These are phyloP conservation scores for Pseudogymnoascus sp. DNA, from an alignment of 2,329 filamentous ascomycete species.

Conservation along the genomic window DNA sequence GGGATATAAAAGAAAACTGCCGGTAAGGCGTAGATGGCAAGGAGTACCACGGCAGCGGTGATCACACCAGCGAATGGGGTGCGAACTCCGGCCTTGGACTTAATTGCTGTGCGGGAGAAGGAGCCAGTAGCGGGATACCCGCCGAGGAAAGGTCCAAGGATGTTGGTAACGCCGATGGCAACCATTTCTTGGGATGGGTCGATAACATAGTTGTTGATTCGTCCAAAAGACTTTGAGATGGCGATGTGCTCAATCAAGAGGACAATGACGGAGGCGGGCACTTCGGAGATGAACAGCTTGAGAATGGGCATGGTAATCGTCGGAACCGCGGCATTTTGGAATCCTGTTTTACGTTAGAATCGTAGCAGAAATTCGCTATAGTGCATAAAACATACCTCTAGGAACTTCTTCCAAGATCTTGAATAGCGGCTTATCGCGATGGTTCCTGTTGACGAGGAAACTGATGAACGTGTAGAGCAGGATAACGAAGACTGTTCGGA, in stretches of 20 bases:
- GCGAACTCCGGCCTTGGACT: slow-evolving; percentile 90
- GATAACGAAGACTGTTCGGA: slow-evolving; percentile 87
- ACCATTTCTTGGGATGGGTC: slow-evolving; percentile 94
- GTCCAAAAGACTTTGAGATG: slow-evolving; percentile 92
- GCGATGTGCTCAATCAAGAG: slow-evolving; percentile 94
- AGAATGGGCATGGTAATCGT: slow-evolving; percentile 58
- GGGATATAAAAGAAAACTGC: slow-evolving; percentile 93
- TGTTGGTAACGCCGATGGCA: slow-evolving; percentile 82
- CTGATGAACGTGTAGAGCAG: slow-evolving; percentile 86
- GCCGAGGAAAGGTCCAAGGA: slow-evolving; percentile 85
- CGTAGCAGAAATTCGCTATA: background rate
- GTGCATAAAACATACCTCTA: slow-evolving; percentile 42
- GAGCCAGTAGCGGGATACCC: slow-evolving; percentile 90
- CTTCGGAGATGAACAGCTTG: slow-evolving; percentile 56
- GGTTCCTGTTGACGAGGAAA: slow-evolving; percentile 70
- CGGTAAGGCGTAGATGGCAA: slow-evolving; percentile 83
- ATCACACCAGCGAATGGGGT: slow-evolving; percentile 87
- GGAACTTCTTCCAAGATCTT: slow-evolving; percentile 69
- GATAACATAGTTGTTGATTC: slow-evolving; percentile 93
- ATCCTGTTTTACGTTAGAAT: slow-evolving; percentile 44
- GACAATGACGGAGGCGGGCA: slow-evolving; percentile 87
- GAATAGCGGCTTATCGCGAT: slow-evolving; percentile 56
- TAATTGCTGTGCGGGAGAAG: slow-evolving; percentile 93
- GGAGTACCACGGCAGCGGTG: slow-evolving; percentile 73
- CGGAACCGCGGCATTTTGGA: slow-evolving; percentile 70